Base-by-base conservation (phyloP, 352 stramenopile genomes). In the Globisporangium rhizosaccharum region DNA sequence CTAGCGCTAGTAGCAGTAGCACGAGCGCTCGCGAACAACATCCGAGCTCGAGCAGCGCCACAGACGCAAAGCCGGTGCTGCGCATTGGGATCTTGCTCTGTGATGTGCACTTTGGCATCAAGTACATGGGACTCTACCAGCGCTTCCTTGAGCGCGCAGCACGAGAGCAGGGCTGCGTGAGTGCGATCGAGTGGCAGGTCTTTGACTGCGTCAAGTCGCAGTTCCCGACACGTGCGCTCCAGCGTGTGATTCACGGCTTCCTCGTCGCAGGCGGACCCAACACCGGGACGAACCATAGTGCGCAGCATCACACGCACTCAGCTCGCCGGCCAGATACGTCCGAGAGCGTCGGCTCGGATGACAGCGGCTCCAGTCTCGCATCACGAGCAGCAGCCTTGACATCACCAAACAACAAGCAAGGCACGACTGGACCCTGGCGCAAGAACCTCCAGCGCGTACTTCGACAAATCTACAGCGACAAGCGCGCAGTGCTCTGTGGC, bases 141-240 rank as follows among this genome's bases (percentile, higher is more conserved):
- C 68, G 68, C 3, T 68, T 71, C 23, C 63, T 79, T 8, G 71
- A 76, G 18, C 66, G 61, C 0, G 66, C 62, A 11, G 71, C 66
- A 1, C 56, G 50, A 36, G 51, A 71, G 42, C 55, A 65, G 42
- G 59, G 62, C 11, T 4, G 15, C 41, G 41, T 39, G 33, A 25
- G 67, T 30, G 49, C 37, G 6, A 61, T 79, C 14, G 65, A 73
- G 59, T 76, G 68, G 71, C 41, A 68, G 37, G 28, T 76, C 1
- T 79, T 79, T 39, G 68, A 79, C 48, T 79, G 71, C 52, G 30
- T 74, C 36, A 65, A 72, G 37, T 71, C 68, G 5, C 56, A 76
- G 25, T 74, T 75, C 26, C 71, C 71, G 6, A 60, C 71, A 10
- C 57, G 57, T 15, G 65, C 71, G 8, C 58, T 70, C 5, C 67